Evolutionary conservation across 768 basidiomycete genomes (phyloP).

Genomic region (Lepiota brunneoincarnata): DNA sequence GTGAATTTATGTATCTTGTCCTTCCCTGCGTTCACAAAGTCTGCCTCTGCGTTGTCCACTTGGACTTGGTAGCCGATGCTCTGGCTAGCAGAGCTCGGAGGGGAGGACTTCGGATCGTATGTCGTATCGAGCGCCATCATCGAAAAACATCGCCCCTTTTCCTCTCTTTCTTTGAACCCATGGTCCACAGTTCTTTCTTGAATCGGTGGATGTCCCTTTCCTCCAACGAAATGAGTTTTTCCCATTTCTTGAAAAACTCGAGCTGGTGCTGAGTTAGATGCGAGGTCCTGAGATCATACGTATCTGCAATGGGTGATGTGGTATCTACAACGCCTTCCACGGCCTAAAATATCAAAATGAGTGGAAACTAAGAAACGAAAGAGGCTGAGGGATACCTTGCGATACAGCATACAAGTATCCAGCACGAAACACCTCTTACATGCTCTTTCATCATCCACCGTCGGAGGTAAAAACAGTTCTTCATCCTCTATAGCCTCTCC

Average conservation of each 20-base stretch:
- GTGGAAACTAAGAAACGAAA: not conserved
- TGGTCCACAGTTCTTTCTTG: conserved; percentile 91
- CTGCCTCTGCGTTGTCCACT: conserved; percentile 8
- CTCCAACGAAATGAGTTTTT: conserved; percentile 76
- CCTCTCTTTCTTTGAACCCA: conserved; percentile 77
- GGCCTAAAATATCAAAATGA: not conserved
- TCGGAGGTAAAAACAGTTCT: conserved; percentile 79
- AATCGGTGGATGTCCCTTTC: conserved; percentile 85
- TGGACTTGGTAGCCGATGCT: conserved; percentile 1
- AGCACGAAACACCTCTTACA: conserved; percentile 82
- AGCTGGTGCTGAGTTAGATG: conserved; percentile 70
- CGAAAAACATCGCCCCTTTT: conserved; percentile 79
- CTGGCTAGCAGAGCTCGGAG: conserved; percentile 9
- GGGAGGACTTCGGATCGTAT: conserved; percentile 22
- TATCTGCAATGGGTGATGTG: conserved; percentile 54
- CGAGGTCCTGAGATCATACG: conserved; percentile 75
- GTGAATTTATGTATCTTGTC: conserved; percentile 75
- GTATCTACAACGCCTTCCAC: conserved; percentile 10
- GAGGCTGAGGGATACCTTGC: conserved; percentile 47
- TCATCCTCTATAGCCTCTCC: conserved; percentile 19
- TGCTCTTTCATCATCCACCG: conserved; percentile 75
- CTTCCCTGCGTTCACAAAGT: conserved; percentile 22
- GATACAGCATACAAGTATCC: conserved; percentile 93
- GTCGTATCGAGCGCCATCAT: conserved; percentile 67
- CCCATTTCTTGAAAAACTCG: conserved; percentile 90